Percentiles rank a stretch among this genome's conserved stretches.
These are phyloP conservation scores for Tillandsia leiboldiana DNA, from an alignment of 176 grass and related monocot species.

Conservation along the genomic window DNA sequence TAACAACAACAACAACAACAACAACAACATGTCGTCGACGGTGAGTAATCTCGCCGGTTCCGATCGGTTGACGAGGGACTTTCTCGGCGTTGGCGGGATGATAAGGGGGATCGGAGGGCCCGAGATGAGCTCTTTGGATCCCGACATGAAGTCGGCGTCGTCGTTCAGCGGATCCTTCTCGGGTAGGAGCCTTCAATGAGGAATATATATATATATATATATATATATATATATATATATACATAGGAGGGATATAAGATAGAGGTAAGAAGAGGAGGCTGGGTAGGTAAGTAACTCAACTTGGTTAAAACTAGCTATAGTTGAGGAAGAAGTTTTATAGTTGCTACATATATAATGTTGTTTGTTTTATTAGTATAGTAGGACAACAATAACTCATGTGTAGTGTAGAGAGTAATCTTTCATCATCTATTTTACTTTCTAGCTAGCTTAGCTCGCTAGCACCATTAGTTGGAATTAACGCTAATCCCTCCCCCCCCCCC, in stretches of 20 bases:
- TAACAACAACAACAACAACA: slow-evolving; percentile 21
- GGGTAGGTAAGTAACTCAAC: neutral
- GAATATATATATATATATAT: neutral
- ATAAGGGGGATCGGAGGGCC: slow-evolving; percentile 47
- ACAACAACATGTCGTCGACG: neutral
- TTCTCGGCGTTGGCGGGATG: slow-evolving; percentile 71
- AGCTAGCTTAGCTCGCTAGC: too few species aligned
- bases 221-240: too few species aligned
- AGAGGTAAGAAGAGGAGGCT: neutral
- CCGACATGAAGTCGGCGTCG: slow-evolving; percentile 80
- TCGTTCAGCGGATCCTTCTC: slow-evolving; percentile 39
- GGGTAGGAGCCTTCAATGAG: slow-evolving; percentile 56
- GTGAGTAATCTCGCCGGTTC: neutral
- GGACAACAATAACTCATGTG: too few species aligned
- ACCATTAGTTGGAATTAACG: too few species aligned
- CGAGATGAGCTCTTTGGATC: slow-evolving; percentile 64
- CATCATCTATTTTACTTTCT: too few species aligned
- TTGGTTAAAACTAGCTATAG: neutral
- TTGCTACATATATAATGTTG: neutral
- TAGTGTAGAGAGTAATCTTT: too few species aligned
- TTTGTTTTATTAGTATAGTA: too few species aligned
- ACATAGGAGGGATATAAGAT: too few species aligned
- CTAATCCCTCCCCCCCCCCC: too few species aligned
- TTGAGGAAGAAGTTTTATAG: neutral
- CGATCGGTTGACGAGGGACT: slow-evolving; percentile 78